Percentiles rank a stretch among this genome's conserved stretches.
Evolutionary conservation across 352 stramenopile genomes (phyloP).

Genomic region (Phytopythium sindhum): DNA sequence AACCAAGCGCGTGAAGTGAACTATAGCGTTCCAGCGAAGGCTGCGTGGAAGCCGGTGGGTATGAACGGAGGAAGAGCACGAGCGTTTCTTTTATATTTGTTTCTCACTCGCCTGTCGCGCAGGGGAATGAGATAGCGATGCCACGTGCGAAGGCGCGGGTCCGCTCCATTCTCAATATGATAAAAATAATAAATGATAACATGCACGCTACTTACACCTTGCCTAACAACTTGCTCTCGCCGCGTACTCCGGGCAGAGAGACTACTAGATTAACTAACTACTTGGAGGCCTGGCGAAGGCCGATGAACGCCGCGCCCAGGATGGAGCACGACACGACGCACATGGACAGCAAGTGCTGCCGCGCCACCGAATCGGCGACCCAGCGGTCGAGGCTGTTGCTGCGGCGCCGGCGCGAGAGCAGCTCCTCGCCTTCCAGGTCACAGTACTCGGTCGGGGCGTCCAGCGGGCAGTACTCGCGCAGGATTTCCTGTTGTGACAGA

Average conservation of each 20-base stretch:
- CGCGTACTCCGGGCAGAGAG: conserved; percentile 16
- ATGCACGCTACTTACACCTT: background rate
- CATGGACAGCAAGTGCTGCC: conserved; percentile 49
- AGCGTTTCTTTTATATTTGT: conserved; percentile 3
- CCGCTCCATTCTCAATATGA: background rate
- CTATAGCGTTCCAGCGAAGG: background rate
- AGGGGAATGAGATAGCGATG: background rate
- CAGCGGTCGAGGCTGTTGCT: conserved; percentile 27
- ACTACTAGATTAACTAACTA: conserved; percentile 22
- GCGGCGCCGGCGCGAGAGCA: conserved; percentile 19
- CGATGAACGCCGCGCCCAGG: conserved; percentile 37
- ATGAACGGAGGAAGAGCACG: background rate
- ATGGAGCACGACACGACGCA: conserved; percentile 54
- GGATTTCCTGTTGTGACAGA: conserved; percentile 14
- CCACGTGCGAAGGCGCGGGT: background rate
- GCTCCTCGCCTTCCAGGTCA: conserved; percentile 25
- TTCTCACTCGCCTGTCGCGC: background rate
- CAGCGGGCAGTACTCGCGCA: conserved; percentile 38
- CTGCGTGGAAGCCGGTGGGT: background rate
- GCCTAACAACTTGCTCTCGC: background rate
- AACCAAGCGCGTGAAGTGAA: background rate
- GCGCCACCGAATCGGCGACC: conserved; percentile 33
- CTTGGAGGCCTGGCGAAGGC: conserved; percentile 28
- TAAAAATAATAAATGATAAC: conserved; percentile 13
- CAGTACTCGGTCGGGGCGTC: conserved; percentile 46